phyloP scores from a whole-genome alignment of 2,329 filamentous ascomycete genomes.

The Pestalotiopsis sp. region DNA sequence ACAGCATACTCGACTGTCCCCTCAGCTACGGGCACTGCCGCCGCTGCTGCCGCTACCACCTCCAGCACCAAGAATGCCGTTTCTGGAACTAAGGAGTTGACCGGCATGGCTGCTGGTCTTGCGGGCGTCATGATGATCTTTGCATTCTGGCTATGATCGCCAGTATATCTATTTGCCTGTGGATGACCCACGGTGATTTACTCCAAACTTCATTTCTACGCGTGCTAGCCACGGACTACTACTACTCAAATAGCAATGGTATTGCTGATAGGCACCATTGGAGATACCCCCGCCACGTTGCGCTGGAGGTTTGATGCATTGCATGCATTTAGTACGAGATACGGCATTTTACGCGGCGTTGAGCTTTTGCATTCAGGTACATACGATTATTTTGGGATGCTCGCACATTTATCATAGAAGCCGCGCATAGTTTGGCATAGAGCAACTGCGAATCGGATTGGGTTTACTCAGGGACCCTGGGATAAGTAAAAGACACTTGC shows the following conservation, averaged over 20 bases:
- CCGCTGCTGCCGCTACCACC: slow-evolving; percentile 28
- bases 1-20: slow-evolving; percentile 27
- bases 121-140: slow-evolving; percentile 55
- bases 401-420: neutral
- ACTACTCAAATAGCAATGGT: neutral
- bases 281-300: slow-evolving; percentile 4
- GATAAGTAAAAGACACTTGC: neutral
- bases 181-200: neutral
- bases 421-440: neutral
- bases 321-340: neutral
- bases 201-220: neutral
- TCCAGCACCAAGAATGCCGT: slow-evolving; percentile 42
- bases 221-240: neutral
- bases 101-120: slow-evolving; percentile 51
- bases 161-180: neutral
- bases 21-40: slow-evolving; percentile 28
- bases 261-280: neutral
- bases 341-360: slow-evolving; percentile 21
- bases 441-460: neutral
- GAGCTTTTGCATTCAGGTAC: slow-evolving; percentile 17
- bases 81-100: slow-evolving; percentile 46
- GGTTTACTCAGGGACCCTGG: neutral
- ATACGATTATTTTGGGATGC: slow-evolving; percentile 14
- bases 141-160: slow-evolving; percentile 47
- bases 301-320: slow-evolving; percentile 1